Evolutionary conservation across 805 yeast species (phyloP).

Genomic region (Kuraishia hungarica): DNA sequence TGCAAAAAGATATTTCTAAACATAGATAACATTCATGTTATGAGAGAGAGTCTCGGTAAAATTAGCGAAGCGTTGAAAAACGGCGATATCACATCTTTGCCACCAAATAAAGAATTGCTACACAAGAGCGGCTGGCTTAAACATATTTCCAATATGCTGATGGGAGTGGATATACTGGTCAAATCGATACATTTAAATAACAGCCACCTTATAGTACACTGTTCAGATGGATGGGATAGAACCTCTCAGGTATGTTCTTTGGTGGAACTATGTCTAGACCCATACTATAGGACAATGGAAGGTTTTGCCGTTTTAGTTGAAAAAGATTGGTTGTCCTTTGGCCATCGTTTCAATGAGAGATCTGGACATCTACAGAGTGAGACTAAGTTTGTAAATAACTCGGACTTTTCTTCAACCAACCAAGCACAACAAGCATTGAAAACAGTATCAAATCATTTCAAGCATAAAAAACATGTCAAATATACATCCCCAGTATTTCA

Average conservation of each 20-base stretch:
- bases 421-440: constrained; percentile 35
- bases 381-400: constrained; percentile 36
- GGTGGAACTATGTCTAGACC: constrained; percentile 82
- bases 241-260: constrained; percentile 85
- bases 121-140: constrained; percentile 73
- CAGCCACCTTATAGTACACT: constrained; percentile 80
- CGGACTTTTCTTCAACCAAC: constrained; percentile 22
- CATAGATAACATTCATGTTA: constrained; percentile 91
- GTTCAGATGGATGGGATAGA: constrained; percentile 99
- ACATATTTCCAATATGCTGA: constrained; percentile 57
- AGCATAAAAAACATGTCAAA: constrained; percentile 40
- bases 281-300: constrained; percentile 76
- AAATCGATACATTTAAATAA: constrained; percentile 78
- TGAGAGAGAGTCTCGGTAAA: constrained; percentile 73
- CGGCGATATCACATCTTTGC: constrained; percentile 46
- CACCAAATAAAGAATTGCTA: constrained; percentile 45
- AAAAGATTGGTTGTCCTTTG: constrained; percentile 94
- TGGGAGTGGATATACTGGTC: constrained; percentile 68
- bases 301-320: constrained; percentile 85
- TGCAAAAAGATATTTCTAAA: constrained; percentile 74
- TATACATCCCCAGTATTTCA: constrained; percentile 88
- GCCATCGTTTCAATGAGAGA: constrained; percentile 81
- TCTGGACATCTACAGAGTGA: constrained; percentile 65
- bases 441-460: constrained; percentile 42
- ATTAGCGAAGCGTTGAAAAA: constrained; percentile 57